These are phyloP conservation scores for Pseudomassariella vexata DNA, from an alignment of 2,329 filamentous ascomycete genomes.

Conservation along the genomic window DNA sequence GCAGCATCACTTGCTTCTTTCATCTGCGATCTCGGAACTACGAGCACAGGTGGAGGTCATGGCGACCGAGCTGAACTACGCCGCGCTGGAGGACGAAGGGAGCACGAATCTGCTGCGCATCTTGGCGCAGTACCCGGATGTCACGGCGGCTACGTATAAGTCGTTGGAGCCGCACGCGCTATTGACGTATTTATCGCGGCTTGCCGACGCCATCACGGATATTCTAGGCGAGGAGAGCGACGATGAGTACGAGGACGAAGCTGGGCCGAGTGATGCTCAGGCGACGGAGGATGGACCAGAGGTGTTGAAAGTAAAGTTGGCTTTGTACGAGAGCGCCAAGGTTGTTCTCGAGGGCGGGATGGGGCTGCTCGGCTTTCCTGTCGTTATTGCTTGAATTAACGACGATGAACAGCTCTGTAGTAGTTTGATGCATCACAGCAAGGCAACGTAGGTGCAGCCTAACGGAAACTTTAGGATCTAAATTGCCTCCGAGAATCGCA, in stretches of 20 bases:
- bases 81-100: constrained; percentile 9
- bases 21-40: constrained; percentile 55
- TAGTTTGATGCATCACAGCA: too few relatives aligned
- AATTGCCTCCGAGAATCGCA: too few relatives aligned
- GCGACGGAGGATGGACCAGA: constrained; percentile 44
- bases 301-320: constrained; percentile 49
- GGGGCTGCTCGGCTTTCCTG: constrained; percentile 51
- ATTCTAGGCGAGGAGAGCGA: constrained; percentile 8
- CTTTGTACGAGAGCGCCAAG: constrained; percentile 51
- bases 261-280: constrained; percentile 22
- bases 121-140: constrained; percentile 58
- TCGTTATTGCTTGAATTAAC: not conserved
- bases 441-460: too few relatives aligned
- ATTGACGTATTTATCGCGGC: constrained; percentile 47
- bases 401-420: too few relatives aligned
- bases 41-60: constrained; percentile 52
- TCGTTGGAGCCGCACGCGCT: constrained; percentile 60
- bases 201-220: constrained; percentile 3
- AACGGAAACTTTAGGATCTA: too few relatives aligned
- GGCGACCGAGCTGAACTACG: constrained; percentile 50
- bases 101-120: constrained; percentile 48
- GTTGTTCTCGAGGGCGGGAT: constrained; percentile 61
- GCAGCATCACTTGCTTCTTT: constrained; percentile 72
- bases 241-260: constrained; percentile 8
- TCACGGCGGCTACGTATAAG: constrained; percentile 57